Evolutionary conservation across 257 asterid genomes (phyloP).

Genomic region (Prunella vulgaris): DNA sequence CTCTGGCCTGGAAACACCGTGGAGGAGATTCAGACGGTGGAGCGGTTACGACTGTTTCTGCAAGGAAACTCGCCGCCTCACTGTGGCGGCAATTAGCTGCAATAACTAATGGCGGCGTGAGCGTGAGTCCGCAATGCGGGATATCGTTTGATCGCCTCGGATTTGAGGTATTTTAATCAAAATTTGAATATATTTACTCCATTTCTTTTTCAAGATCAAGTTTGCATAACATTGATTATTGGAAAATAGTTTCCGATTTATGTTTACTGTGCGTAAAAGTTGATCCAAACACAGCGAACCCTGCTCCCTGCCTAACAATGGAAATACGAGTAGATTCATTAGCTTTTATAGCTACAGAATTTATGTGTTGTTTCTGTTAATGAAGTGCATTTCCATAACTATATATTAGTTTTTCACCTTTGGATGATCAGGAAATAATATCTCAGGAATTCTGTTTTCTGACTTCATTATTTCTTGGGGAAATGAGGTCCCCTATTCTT

Average conservation of each 20-base stretch:
- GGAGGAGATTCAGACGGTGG: conserved; percentile 18
- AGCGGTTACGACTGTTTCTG: conserved; percentile 27
- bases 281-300: background rate
- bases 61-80: conserved; percentile 58
- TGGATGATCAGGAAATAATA: background rate
- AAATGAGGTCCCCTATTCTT: background rate
- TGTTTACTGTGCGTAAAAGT: background rate
- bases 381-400: background rate
- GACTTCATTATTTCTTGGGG: background rate
- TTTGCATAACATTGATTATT: background rate
- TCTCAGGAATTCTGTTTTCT: background rate
- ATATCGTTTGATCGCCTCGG: conserved; percentile 23
- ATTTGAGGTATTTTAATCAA: conserved; percentile 26
- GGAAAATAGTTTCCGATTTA: background rate
- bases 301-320: conserved; percentile 7
- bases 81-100: conserved; percentile 54
- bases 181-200: background rate
- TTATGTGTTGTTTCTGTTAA: background rate
- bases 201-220: no score
- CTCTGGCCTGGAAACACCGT: conserved; percentile 19
- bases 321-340: background rate
- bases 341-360: background rate
- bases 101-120: conserved; percentile 10
- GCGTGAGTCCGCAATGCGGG: conserved; percentile 22
- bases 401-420: background rate